Evolutionary conservation across 495 filamentous ascomycete species (phyloP).

Genomic region (Trichoderma gamsii): DNA sequence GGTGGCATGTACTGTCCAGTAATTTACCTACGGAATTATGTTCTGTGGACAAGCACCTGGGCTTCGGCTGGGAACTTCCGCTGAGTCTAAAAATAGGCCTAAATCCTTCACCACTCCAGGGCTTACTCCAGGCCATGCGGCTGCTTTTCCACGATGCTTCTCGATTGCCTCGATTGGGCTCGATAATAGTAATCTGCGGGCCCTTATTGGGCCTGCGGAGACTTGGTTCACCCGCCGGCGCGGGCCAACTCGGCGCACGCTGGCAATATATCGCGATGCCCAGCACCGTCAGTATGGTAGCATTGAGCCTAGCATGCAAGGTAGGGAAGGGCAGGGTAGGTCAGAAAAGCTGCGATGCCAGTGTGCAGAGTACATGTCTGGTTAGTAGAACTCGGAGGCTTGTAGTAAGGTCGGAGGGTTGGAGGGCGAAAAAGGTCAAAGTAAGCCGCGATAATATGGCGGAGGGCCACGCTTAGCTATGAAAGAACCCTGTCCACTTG

Average conservation of each 20-base stretch:
- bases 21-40: background rate
- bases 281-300: background rate
- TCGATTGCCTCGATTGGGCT: background rate
- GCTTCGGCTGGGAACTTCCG: no score
- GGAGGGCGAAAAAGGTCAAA: no score
- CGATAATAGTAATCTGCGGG: background rate
- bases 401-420: no score
- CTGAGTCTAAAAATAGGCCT: background rate
- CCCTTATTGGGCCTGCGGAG: constrained; percentile 1
- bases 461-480: background rate
- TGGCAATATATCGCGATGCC: background rate
- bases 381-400: no score
- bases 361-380: no score
- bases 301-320: background rate
- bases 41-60: background rate
- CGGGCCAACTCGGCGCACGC: background rate
- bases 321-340: background rate
- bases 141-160: background rate
- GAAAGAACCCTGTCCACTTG: background rate
- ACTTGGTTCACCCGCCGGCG: constrained; percentile 5
- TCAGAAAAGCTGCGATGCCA: no score
- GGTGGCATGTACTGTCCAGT: no score
- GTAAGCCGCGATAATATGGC: background rate
- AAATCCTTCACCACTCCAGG: background rate
- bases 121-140: background rate